Evolutionary conservation across 768 basidiomycete genomes (phyloP).

Genomic region (Leccinum rimulosum): DNA sequence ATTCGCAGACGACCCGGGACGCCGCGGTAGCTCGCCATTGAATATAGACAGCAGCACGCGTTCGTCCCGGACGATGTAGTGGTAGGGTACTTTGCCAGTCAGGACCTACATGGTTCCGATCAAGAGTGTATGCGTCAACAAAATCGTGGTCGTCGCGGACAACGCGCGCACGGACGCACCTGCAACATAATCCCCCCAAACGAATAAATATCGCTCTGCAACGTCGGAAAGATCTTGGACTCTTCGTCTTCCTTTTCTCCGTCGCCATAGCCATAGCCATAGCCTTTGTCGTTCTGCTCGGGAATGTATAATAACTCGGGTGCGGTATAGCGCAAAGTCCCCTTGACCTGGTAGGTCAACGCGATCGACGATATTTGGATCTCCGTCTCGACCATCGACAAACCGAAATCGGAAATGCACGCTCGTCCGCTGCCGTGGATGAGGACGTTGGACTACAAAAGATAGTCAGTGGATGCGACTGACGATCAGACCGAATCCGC

Average conservation of each 20-base stretch:
- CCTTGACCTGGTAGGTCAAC: conserved; percentile 31
- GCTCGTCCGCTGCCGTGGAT: conserved; percentile 41
- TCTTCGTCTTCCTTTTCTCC: not conserved
- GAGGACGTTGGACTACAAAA: conserved; percentile 42
- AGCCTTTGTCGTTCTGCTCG: not conserved
- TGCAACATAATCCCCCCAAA: conserved; percentile 27
- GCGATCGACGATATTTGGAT: conserved; percentile 32
- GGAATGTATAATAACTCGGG: conserved; percentile 34
- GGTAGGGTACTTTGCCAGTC: conserved; percentile 24
- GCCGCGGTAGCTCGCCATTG: conserved; percentile 9
- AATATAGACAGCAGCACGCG: conserved; percentile 20
- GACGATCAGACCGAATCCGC: not conserved
- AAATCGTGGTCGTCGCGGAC: not conserved
- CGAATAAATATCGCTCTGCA: conserved; percentile 38
- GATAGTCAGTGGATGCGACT: not conserved
- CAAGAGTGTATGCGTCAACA: not conserved
- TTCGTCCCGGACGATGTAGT: conserved; percentile 18
- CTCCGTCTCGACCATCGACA: conserved; percentile 40
- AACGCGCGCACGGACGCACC: conserved; percentile 10
- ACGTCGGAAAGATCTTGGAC: conserved; percentile 12
- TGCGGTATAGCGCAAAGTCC: conserved; percentile 51
- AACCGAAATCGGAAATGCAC: conserved; percentile 45
- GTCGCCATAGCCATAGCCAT: not conserved
- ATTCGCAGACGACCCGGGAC: conserved; percentile 2
- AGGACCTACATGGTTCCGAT: conserved; percentile 10